A percentile compares a stretch with the other conserved stretches of the same genome.
Evolutionary conservation across 2,329 filamentous ascomycete genomes (phyloP).

Genomic region (Parascedosporium putredinis): DNA sequence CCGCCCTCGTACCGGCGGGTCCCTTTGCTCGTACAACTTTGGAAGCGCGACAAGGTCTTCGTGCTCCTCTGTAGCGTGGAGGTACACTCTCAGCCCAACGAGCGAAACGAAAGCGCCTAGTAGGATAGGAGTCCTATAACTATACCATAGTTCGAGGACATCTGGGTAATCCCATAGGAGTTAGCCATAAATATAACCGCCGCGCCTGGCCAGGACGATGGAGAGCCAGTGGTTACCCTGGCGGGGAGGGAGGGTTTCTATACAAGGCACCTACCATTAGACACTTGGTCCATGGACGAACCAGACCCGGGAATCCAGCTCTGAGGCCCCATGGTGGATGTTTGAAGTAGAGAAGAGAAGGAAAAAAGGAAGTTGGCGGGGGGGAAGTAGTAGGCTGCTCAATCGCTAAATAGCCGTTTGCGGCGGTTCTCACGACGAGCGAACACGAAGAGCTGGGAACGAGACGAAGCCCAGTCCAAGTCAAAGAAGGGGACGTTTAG

Average conservation of each 20-base stretch:
- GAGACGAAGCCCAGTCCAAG: no score
- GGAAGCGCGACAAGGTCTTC: constrained; percentile 27
- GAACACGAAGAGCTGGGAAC: no score
- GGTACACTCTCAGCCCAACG: constrained; percentile 29
- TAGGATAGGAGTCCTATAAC: constrained; percentile 33
- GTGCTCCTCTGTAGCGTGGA: constrained; percentile 25
- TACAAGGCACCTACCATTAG: not conserved
- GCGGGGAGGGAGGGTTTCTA: not conserved
- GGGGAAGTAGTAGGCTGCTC: no score
- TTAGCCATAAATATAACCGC: no score
- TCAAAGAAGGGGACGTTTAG: no score
- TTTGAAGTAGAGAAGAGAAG: no score
- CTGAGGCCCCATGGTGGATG: not conserved
- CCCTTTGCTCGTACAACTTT: constrained; percentile 20
- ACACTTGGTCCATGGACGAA: not conserved
- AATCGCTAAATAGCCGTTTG: no score
- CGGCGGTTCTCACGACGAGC: no score
- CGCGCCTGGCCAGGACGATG: no score
- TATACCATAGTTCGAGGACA: constrained; percentile 34
- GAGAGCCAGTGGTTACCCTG: not conserved
- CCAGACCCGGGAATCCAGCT: not conserved
- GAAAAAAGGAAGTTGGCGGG: no score
- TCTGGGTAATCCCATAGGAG: constrained; percentile 19
- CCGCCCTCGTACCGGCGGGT: not conserved
- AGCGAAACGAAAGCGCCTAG: constrained; percentile 27